Conservation (phyloP, 768 basidiomycete species). For the Infundibulicybe gibba region DNA sequence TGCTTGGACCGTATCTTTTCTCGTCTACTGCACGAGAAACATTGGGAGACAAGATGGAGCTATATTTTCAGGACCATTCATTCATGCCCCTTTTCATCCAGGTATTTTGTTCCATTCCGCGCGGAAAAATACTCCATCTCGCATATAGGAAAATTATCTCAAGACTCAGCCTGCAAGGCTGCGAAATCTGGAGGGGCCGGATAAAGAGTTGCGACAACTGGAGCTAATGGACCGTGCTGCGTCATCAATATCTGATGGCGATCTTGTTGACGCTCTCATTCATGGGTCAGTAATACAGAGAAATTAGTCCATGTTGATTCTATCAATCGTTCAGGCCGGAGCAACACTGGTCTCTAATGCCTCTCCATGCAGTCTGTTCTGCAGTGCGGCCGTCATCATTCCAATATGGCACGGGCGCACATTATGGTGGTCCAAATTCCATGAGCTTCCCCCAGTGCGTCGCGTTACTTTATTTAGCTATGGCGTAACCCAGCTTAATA, state of each 20-base stretch:
- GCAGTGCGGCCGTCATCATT: conserved; percentile 84
- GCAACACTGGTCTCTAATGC: conserved; percentile 96
- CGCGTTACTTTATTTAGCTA: neutral
- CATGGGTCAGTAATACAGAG: conserved; percentile 63
- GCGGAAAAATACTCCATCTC: neutral
- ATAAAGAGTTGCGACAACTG: conserved; percentile 67
- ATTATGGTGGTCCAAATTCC: conserved; percentile 62
- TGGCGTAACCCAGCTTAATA: neutral
- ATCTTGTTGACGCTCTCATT: conserved; percentile 89
- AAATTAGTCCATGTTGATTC: conserved; percentile 2
- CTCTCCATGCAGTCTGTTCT: conserved; percentile 87
- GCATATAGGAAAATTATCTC: conserved; percentile 84
- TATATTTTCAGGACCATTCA: conserved; percentile 95
- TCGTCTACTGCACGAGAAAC: conserved; percentile 77
- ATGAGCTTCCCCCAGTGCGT: conserved; percentile 85
- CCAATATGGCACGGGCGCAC: conserved; percentile 69
- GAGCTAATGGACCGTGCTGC: conserved; percentile 85
- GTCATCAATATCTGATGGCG: conserved; percentile 91
- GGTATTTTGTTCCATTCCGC: conserved; percentile 31
- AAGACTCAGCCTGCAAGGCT: conserved; percentile 71
- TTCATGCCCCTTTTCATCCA: conserved; percentile 96
- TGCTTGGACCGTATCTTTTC: conserved; percentile 91
- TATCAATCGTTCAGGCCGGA: conserved; percentile 56
- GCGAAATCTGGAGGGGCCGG: conserved; percentile 57
- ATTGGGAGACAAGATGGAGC: conserved; percentile 87